Evolutionary conservation across 2,329 filamentous ascomycete genomes (phyloP).

Genomic region (Lasiodiplodia hormozganensis): DNA sequence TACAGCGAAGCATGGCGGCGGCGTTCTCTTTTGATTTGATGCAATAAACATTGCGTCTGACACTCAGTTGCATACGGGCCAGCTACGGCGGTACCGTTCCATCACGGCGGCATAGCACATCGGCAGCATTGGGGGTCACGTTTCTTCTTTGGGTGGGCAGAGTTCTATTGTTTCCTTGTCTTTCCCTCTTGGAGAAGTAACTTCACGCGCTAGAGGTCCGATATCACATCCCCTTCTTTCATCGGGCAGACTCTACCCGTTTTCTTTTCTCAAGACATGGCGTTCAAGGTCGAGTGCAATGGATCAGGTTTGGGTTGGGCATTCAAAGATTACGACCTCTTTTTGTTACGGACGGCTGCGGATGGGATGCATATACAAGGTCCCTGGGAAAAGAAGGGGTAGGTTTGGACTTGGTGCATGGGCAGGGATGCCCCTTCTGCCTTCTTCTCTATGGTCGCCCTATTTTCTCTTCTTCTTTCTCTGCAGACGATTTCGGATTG

Average conservation of each 20-base stretch:
- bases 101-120: slow-evolving; percentile 26
- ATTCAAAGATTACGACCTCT: slow-evolving; percentile 23
- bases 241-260: slow-evolving; percentile 12
- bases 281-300: slow-evolving; percentile 15
- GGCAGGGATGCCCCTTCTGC: background rate
- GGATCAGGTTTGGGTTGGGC: slow-evolving; percentile 6
- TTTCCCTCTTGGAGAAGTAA: slow-evolving; percentile 20
- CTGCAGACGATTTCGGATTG: slow-evolving; percentile 3
- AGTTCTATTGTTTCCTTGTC: slow-evolving; percentile 23
- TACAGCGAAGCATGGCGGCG: slow-evolving; percentile 27
- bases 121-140: slow-evolving; percentile 25
- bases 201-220: slow-evolving; percentile 12
- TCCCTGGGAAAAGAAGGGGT: background rate
- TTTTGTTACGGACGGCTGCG: slow-evolving; percentile 8
- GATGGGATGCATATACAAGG: slow-evolving; percentile 16
- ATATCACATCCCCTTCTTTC: slow-evolving; percentile 13
- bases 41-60: slow-evolving; percentile 17
- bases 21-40: slow-evolving; percentile 19
- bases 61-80: slow-evolving; percentile 20
- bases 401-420: slow-evolving; percentile 16
- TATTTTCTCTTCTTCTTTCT: slow-evolving; percentile 16
- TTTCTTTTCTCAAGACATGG: slow-evolving; percentile 4
- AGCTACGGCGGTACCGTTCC: slow-evolving; percentile 20
- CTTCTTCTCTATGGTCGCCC: background rate
- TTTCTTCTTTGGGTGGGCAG: slow-evolving; percentile 24